Percentiles rank a stretch among this genome's conserved stretches.
Evolutionary conservation across 345 rosid genomes (phyloP).

Genomic region (Aurinia saxatilis): DNA sequence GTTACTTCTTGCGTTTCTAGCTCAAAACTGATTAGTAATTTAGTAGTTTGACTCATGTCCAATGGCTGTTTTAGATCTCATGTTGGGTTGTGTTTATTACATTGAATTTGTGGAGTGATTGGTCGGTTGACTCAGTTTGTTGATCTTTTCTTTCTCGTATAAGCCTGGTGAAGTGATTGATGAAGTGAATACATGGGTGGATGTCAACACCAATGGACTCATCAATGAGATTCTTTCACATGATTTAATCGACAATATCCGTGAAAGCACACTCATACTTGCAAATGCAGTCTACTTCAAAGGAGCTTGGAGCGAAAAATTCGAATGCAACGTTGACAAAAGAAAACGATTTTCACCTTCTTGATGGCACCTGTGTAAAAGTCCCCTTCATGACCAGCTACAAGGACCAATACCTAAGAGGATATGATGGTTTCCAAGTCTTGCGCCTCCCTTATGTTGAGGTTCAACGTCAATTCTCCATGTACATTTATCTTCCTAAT

Average conservation of each 20-base stretch:
- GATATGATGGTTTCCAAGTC: constrained; percentile 57
- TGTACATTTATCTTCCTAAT: constrained; percentile 61
- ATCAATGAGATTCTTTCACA: constrained; percentile 53
- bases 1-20: no score
- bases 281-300: constrained; percentile 70
- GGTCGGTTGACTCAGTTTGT: background rate
- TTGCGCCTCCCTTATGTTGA: constrained; percentile 58
- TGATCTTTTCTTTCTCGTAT: background rate
- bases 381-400: constrained; percentile 67
- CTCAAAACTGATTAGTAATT: no score
- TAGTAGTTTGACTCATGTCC: no score
- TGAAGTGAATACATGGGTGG: constrained; percentile 60
- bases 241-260: constrained; percentile 31
- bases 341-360: constrained; percentile 51
- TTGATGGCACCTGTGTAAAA: constrained; percentile 33
- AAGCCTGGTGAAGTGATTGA: constrained; percentile 49
- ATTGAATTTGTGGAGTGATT: background rate
- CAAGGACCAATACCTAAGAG: constrained; percentile 34
- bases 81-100: background rate
- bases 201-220: constrained; percentile 52
- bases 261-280: constrained; percentile 39
- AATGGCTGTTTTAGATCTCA: no score
- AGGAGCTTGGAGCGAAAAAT: constrained; percentile 57
- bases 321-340: constrained; percentile 39
- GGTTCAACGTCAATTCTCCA: constrained; percentile 50